Evolutionary conservation across 1,284 basidiomycete species (phyloP), one percentile per base, ranked within the genome.

Genomic region (Abortiporus biennis): DNA sequence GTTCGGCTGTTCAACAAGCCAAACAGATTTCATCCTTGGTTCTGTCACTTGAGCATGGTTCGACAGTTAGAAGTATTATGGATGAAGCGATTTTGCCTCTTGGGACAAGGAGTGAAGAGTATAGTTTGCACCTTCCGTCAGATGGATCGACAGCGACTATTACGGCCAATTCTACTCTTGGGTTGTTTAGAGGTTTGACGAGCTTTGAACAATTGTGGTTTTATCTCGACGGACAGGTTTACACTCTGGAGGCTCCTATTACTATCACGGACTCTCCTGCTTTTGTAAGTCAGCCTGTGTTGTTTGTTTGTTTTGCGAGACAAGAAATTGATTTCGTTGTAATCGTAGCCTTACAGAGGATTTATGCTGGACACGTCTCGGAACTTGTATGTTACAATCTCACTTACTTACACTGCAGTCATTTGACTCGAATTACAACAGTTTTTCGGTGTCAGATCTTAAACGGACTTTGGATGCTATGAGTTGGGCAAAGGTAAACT

Each of bases 201-300:
- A 92, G 89, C 0, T 90, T 94, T 56, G 67, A 71, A 31, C 89
- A 92, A 61, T 59, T 94, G 19, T 85, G 78, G 74, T 89, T 83
- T 53, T 67, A 73, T 20, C 61, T 61, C 33, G 56, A 53, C 11
- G 68, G 58, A 2, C 55, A 61, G n/a, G 70, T 68, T 0, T 87
- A 87, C 47, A 73, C 74, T 0, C 59, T 76, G 39, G 64, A 77
- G 33, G 74, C 78, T 0, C 85, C 85, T 0, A 56, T 83, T 4
- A 50, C 62, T 4, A 80, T 87, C 35, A 59, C 65, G 9, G 84
- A 87, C 49, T 56, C 65, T 0, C 83, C 85, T 22, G 76, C 76
- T 33, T 85, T 74, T 56, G 82, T 83, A 53, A 47, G 52, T 49
- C 2, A n/a, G 4, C 15, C 25, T 23, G 6, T 20, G 9, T 8